phyloP scores from a whole-genome alignment of 2,329 filamentous ascomycete genomes.

The Fonsecaea erecta region DNA sequence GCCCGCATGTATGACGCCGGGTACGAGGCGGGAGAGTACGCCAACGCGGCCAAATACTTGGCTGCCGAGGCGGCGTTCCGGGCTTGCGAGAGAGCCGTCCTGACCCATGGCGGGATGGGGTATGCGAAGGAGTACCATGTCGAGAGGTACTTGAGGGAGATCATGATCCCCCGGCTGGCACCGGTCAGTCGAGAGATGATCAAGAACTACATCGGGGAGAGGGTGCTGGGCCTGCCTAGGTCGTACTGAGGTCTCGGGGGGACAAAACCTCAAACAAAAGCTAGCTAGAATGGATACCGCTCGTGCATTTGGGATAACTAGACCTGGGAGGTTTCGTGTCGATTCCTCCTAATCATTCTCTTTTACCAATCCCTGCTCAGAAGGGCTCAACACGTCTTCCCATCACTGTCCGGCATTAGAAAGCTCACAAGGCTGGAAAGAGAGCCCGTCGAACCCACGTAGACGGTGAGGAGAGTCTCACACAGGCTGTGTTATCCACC shows the following conservation, averaged over 20 bases:
- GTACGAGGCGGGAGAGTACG: constrained; percentile 58
- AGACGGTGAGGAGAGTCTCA: background rate
- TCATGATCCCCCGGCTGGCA: constrained; percentile 63
- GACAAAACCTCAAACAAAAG: too few species aligned
- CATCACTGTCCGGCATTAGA: background rate
- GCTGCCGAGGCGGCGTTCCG: constrained; percentile 66
- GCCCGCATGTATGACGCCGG: constrained; percentile 62
- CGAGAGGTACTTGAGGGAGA: constrained; percentile 64
- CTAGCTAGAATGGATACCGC: background rate
- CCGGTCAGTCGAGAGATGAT: constrained; percentile 61
- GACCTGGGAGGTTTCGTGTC: background rate
- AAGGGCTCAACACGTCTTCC: too few species aligned
- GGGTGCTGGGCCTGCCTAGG: constrained; percentile 49
- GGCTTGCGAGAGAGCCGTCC: constrained; percentile 63
- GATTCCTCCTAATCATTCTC: too few species aligned
- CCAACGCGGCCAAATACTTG: constrained; percentile 63
- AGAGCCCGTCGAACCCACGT: background rate
- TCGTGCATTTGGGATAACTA: background rate
- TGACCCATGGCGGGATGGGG: constrained; percentile 66
- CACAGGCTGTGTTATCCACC: background rate
- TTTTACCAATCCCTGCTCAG: too few species aligned
- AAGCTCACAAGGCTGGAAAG: background rate
- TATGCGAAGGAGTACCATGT: constrained; percentile 68
- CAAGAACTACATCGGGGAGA: constrained; percentile 52
- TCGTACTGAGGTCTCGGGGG: constrained; percentile 47